phyloP scores from a whole-genome alignment of 192 early-diverging fungal species.

The Rhizophagus sp. region DNA sequence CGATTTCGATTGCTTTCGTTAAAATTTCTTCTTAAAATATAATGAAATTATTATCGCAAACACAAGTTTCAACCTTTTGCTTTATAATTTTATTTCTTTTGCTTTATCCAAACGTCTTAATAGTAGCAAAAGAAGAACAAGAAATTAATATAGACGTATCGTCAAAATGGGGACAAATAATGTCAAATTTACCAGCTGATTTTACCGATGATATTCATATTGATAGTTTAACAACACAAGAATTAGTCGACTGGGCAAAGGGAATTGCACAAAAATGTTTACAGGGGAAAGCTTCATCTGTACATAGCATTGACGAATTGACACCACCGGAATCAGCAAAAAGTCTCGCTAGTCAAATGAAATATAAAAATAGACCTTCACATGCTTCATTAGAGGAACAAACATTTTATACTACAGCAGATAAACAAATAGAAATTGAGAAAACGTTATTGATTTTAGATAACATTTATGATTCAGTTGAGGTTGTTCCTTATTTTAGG shows the following conservation, averaged over 20 bases:
- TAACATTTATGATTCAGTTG: slow-evolving; percentile 16
- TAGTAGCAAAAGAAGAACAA: not conserved
- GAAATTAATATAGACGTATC: not conserved
- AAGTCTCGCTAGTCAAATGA: not conserved
- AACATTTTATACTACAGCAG: not conserved
- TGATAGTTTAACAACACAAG: not conserved
- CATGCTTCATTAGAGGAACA: not conserved
- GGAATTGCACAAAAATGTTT: not conserved
- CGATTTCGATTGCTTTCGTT: no score
- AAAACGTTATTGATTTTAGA: slow-evolving; percentile 9
- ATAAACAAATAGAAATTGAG: slow-evolving; percentile 12
- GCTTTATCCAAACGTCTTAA: not conserved
- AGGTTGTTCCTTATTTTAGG: slow-evolving; percentile 16
- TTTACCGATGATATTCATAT: not conserved
- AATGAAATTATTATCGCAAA: no score
- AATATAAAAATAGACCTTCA: not conserved
- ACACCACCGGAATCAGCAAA: not conserved
- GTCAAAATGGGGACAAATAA: not conserved
- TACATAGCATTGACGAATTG: not conserved
- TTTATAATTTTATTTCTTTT: not conserved
- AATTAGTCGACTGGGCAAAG: not conserved
- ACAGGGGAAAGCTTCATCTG: not conserved
- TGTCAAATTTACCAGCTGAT: not conserved
- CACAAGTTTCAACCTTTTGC: not conserved
- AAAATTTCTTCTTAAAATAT: no score